A percentile compares a stretch with the other conserved stretches of the same genome.
These are phyloP conservation scores for Aspergillus neoniger DNA, from an alignment of 2,329 filamentous ascomycete genomes.

Conservation along the genomic window DNA sequence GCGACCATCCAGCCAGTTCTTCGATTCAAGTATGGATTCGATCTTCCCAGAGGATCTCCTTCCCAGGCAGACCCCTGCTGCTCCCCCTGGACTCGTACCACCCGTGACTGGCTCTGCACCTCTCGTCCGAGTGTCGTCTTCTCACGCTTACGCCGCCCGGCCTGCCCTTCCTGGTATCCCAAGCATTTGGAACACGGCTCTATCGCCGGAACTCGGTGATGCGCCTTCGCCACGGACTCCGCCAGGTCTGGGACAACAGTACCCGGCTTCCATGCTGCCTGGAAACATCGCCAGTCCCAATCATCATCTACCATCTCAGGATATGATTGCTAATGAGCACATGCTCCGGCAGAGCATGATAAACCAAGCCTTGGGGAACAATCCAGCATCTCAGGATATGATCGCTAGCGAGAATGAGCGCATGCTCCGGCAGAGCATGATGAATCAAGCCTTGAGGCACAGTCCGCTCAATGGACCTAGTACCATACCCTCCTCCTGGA, in stretches of 20 bases:
- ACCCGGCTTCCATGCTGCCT: conserved; percentile 19
- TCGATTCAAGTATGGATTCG: conserved; percentile 22
- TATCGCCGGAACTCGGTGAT: conserved; percentile 48
- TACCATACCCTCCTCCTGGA: conserved; percentile 31
- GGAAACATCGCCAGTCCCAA: conserved; percentile 18
- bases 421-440: conserved; percentile 30
- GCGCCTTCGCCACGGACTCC: conserved; percentile 42
- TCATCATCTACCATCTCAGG: conserved; percentile 28
- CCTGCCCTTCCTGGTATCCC: conserved; percentile 38
- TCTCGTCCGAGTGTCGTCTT: conserved; percentile 23
- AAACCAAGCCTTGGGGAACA: conserved; percentile 16
- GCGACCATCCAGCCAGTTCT: conserved; percentile 28
- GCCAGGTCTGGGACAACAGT: conserved; percentile 35
- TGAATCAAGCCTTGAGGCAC: conserved; percentile 28
- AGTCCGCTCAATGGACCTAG: conserved; percentile 23
- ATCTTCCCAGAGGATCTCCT: conserved; percentile 28
- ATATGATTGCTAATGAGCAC: conserved; percentile 29
- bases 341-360: conserved; percentile 32
- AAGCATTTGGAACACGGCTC: conserved; percentile 49
- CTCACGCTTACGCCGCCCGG: conserved; percentile 37
- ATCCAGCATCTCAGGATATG: conserved; percentile 28
- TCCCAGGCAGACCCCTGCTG: conserved; percentile 31
- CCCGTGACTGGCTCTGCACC: conserved; percentile 23
- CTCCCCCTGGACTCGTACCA: conserved; percentile 37
- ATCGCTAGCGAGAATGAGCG: conserved; percentile 26